Base-by-base conservation (phyloP, 108 stramenopile species). In the Skeletonema marinoi region DNA sequence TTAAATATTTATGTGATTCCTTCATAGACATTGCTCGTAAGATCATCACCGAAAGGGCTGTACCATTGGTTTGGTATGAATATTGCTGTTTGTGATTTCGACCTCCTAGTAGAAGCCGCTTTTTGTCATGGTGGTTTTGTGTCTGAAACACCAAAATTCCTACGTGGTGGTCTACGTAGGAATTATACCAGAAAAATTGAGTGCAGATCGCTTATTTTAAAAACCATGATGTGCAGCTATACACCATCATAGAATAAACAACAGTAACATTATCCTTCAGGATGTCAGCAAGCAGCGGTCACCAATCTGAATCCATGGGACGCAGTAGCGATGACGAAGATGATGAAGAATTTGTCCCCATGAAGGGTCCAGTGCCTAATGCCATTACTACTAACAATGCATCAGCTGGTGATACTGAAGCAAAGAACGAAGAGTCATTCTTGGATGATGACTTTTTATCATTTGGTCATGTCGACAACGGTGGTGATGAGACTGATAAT, bases 361-460 rank as follows among this genome's bases (percentile, higher is more conserved):
- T 54, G 66, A 60, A 69, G 17, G 67, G 39, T 14, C 74, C 64
- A 41, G 59, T 36, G 11, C 32, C n/a, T 32, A 32, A 16, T 41
- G 6, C 29, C 10, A 11, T 65, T 5, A 74, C 9, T 75, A 70
- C 21, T n/a, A 70, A 41, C 48, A 5, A 21, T 31, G 36, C 25
- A 19, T 59, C 66, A 31, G 62, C 16, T 21, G 56, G 10, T 25
- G 16, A 32, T 68, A 68, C 31, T 8, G 56, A 0, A 19, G 6
- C 46, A 7, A 13, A 32, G 12, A 58, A 76, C 5, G 75, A 71
- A 25, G 62, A 38, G 3, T 44, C 59, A 0, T 81, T 76, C 44
- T 36, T 71, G 17, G 70, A 77, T 58, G 76, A 76, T 1, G 80
- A 81, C 50, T 81, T 77, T 77, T 56, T 81, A 50, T 58, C 70